phyloP scores from a whole-genome alignment of 1,284 basidiomycete genomes.

The Pholiota adiposa region DNA sequence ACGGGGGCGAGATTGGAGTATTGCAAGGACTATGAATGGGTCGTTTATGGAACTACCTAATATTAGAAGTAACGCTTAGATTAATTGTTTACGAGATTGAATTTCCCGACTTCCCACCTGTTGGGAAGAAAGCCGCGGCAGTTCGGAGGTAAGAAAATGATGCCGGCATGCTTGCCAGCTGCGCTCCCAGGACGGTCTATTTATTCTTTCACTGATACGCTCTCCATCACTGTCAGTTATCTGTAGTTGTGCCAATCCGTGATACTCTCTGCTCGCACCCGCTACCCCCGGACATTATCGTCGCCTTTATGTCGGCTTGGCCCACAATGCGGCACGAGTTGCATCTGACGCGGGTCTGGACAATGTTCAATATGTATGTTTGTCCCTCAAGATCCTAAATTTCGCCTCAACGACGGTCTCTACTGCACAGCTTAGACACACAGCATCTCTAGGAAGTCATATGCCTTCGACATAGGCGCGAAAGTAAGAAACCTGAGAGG shows the following conservation, averaged over 20 bases:
- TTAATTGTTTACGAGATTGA: too few relatives aligned
- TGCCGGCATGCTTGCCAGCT: neutral
- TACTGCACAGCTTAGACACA: too few relatives aligned
- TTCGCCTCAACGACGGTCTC: too few relatives aligned
- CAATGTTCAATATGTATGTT: too few relatives aligned
- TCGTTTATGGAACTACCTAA: neutral
- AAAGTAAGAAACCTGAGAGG: neutral
- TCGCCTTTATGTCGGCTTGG: neutral
- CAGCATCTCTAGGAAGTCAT: too few relatives aligned
- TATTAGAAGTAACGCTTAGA: too few relatives aligned
- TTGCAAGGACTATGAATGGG: slow-evolving; percentile 7
- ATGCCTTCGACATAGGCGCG: neutral
- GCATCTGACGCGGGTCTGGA: neutral
- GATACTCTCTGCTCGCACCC: neutral
- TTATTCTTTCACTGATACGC: neutral
- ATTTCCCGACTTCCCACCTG: too few relatives aligned
- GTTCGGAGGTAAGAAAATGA: neutral
- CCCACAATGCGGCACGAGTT: neutral
- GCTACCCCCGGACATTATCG: neutral
- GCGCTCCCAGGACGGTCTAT: neutral
- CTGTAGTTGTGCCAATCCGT: neutral
- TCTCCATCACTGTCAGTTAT: neutral
- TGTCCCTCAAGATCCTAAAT: too few relatives aligned
- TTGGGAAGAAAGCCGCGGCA: neutral
- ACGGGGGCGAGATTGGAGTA: slow-evolving; percentile 1